These are phyloP conservation scores for Apiospora phragmitis DNA, from an alignment of 2,329 filamentous ascomycete genomes.

Conservation along the genomic window DNA sequence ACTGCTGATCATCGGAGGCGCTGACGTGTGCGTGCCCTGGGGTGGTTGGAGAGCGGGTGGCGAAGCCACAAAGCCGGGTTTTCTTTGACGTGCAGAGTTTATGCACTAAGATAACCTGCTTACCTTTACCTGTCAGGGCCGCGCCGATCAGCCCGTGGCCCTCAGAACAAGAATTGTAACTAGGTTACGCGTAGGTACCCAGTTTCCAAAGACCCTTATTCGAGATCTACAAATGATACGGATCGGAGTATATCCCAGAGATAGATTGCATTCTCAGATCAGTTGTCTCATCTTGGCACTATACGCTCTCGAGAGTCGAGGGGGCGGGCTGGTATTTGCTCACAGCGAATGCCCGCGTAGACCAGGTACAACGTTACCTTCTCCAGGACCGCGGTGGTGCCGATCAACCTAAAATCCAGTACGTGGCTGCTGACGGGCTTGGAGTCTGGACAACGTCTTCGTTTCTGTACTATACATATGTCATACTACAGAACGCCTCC, in stretches of 20 bases:
- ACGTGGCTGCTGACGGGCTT: background rate
- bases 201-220: background rate
- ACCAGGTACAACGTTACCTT: background rate
- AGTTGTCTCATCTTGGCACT: background rate
- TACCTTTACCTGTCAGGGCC: background rate
- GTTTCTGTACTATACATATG: background rate
- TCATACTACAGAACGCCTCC: background rate
- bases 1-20: constrained; percentile 5
- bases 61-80: background rate
- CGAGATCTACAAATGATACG: background rate
- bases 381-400: background rate
- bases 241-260: background rate
- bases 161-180: background rate
- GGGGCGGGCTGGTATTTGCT: background rate
- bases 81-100: constrained; percentile 5
- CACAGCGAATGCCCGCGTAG: background rate
- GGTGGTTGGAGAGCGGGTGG: background rate
- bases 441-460: background rate
- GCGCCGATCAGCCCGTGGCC: background rate
- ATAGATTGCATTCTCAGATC: background rate
- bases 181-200: background rate
- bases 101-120: constrained; percentile 3
- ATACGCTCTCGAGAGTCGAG: background rate
- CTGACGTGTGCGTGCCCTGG: background rate
- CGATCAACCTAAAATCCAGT: constrained; percentile 1